Base-by-base conservation (phyloP, 179 eudicot species). In the Pouteria campechiana region DNA sequence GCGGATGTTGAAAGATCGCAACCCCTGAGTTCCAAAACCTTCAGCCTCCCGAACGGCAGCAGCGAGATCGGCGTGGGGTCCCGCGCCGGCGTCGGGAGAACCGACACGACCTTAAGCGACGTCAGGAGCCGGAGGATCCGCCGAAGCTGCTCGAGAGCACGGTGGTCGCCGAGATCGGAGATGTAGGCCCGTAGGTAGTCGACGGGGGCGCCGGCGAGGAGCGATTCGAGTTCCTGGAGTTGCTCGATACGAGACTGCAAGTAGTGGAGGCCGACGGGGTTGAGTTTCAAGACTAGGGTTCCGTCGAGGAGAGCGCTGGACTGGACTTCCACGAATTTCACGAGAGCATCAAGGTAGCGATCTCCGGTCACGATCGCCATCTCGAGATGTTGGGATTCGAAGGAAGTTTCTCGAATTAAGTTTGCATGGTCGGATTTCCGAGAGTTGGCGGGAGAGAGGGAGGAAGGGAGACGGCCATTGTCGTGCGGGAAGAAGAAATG, bases 151-250 rank as follows among this genome's bases (percentile, higher is more conserved):
- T 89, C 95, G 2, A 89, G 69, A 12, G 97, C 97, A 1, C 95
- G 74, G 52, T 89, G 95, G 44, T 89, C 97, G 1, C 97, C 97
- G 39, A 89, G 75, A 57, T 89, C 97, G 2, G 86, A 85, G 2
- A 89, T 73, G 48, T 89, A 89, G 3, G 97, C 93, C 2, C 97
- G 83, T 20, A 89, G 78, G 41, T 89, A 89, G 41, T 89, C 97
- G 0, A 89, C 95, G 4, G 97, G 97, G 25, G 97, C 95, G 7
- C 89, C 89, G 11, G 81, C 53, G 10, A 79, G 73, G 7, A 89
- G 63, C 18, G 65, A 42, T 57, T 89, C 97, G 2, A 89, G 76
- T 65, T 89, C 97, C 37, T 52, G 50, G 14, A 89, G 58, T 4
- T 95, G 79, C 27, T 89, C 97, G 6, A 89, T 55, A 37, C 95